Percentiles rank a stretch among this genome's conserved stretches.
Evolutionary conservation across 2,329 filamentous ascomycete genomes (phyloP).

Genomic region (Diaporthe sp.): DNA sequence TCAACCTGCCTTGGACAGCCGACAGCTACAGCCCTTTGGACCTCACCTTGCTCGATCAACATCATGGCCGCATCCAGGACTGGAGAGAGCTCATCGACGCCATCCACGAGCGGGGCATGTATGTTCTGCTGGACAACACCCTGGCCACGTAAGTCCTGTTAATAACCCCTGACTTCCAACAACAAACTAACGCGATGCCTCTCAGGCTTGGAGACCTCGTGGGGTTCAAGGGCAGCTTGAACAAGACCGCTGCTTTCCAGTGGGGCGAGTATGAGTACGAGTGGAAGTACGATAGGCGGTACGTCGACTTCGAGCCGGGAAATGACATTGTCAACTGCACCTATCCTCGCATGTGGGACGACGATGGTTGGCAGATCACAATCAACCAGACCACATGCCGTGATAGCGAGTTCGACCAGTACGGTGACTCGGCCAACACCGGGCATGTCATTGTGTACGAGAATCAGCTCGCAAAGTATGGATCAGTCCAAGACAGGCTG

Average conservation of each 20-base stretch:
- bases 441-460: slow-evolving; percentile 75
- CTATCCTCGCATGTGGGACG: slow-evolving; percentile 74
- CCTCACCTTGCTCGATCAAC: slow-evolving; percentile 72
- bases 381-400: slow-evolving; percentile 66
- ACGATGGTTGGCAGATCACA: slow-evolving; percentile 66
- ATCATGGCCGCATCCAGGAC: slow-evolving; percentile 70
- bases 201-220: slow-evolving; percentile 69
- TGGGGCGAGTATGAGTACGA: slow-evolving; percentile 68
- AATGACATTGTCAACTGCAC: slow-evolving; percentile 69
- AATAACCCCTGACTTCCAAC: accelerated
- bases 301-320: slow-evolving; percentile 70
- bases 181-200: background rate
- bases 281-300: slow-evolving; percentile 69
- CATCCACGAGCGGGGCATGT: slow-evolving; percentile 75
- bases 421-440: slow-evolving; percentile 66
- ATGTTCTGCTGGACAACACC: slow-evolving; percentile 76
- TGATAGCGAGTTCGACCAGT: slow-evolving; percentile 75
- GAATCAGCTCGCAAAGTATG: slow-evolving; percentile 75
- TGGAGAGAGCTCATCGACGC: slow-evolving; percentile 71
- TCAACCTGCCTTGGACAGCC: slow-evolving; percentile 73
- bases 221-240: slow-evolving; percentile 73
- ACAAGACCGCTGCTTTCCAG: slow-evolving; percentile 69
- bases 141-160: slow-evolving; percentile 66
- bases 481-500: slow-evolving; percentile 76
- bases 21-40: slow-evolving; percentile 71